phyloP scores from a whole-genome alignment of 2,329 filamentous ascomycete species.

The Madurella mycetomatis region DNA sequence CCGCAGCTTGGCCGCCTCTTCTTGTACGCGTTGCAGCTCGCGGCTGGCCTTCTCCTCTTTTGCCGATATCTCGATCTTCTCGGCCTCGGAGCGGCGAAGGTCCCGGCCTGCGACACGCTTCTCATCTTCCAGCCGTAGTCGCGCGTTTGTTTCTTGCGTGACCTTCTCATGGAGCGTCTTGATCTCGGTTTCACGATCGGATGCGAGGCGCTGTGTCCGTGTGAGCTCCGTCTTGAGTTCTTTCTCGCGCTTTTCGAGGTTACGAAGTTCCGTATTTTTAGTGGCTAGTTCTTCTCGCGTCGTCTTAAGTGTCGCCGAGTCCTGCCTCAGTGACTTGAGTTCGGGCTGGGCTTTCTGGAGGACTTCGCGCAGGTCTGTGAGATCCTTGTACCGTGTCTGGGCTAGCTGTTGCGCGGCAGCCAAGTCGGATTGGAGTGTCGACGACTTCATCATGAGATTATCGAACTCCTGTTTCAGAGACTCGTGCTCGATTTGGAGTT shows the following conservation, averaged over 20 bases:
- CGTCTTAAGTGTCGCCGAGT: conserved; percentile 68
- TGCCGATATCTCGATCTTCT: conserved; percentile 73
- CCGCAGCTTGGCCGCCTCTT: conserved; percentile 66
- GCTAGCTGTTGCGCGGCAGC: conserved; percentile 82
- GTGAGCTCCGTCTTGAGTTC: conserved; percentile 73
- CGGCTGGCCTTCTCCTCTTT: conserved; percentile 65
- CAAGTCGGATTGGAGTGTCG: conserved; percentile 73
- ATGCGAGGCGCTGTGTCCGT: conserved; percentile 62
- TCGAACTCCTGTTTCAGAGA: conserved; percentile 53
- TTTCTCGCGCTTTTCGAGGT: conserved; percentile 76
- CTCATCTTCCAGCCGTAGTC: conserved; percentile 73
- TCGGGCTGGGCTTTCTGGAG: conserved; percentile 85
- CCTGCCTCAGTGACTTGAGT: conserved; percentile 70
- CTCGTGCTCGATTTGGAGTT: conserved; percentile 59
- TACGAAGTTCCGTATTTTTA: conserved; percentile 58
- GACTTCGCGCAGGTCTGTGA: conserved; percentile 73
- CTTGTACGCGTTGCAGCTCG: conserved; percentile 67
- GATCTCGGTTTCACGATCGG: conserved; percentile 74
- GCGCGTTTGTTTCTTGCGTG: conserved; percentile 65
- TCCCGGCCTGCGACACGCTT: conserved; percentile 71
- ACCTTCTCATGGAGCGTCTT: conserved; percentile 74
- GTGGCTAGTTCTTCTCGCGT: conserved; percentile 68
- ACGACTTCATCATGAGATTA: conserved; percentile 65
- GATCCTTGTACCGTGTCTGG: conserved; percentile 80
- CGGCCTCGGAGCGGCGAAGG: conserved; percentile 69